phyloP scores from a whole-genome alignment of 2,329 filamentous ascomycete genomes.

The Monilinia vaccinii-corymbosi region DNA sequence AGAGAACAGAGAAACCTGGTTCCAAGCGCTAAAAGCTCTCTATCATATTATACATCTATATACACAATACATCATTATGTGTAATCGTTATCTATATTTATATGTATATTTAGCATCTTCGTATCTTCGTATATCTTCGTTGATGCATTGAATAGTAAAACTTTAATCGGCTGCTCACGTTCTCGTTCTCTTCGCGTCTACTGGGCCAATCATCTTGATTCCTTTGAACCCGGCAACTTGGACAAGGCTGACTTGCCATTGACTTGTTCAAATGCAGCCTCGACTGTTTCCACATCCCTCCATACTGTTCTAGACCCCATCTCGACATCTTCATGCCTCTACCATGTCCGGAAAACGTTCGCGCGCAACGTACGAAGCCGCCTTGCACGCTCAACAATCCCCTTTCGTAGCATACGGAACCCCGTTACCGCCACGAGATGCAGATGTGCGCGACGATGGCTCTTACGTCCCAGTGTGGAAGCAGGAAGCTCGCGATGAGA shows the following conservation, averaged over 20 bases:
- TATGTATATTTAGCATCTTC: no score
- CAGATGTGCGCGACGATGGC: constrained; percentile 75
- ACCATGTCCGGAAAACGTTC: constrained; percentile 73
- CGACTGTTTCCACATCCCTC: not conserved
- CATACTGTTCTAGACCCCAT: not conserved
- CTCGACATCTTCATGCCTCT: constrained; percentile 15
- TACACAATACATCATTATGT: no score
- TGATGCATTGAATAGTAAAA: no score
- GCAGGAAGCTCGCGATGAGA: constrained; percentile 91
- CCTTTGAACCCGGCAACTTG: not conserved
- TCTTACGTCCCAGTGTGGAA: constrained; percentile 96
- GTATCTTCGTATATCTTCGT: no score
- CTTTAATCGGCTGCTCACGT: no score
- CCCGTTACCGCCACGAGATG: constrained; percentile 68
- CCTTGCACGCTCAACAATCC: constrained; percentile 56
- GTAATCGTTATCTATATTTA: no score
- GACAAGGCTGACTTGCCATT: constrained; percentile 5
- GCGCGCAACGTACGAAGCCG: constrained; percentile 68
- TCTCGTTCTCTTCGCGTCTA: not conserved
- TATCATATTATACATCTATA: no score
- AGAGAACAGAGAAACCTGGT: no score
- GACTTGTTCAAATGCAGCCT: not conserved
- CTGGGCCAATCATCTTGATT: not conserved
- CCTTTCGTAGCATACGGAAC: constrained; percentile 78
- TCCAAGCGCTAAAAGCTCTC: no score